phyloP scores from a whole-genome alignment of 441 rosid genomes.

The Aleurites moluccanus region DNA sequence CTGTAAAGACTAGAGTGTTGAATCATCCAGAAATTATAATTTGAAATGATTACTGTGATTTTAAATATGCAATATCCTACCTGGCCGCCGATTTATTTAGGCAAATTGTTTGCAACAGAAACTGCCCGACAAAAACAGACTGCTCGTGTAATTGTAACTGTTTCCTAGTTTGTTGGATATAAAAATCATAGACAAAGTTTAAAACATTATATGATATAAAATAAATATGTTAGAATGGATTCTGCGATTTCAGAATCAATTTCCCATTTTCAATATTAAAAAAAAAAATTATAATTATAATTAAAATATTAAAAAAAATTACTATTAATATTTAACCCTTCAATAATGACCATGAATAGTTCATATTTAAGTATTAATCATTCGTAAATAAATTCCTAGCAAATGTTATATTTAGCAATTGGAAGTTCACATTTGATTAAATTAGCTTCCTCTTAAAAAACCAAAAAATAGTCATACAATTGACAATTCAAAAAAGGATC shows the following conservation, averaged over 20 bases:
- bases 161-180: background rate
- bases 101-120: background rate
- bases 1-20: background rate
- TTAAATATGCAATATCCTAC: conserved; percentile 7
- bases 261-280: too few species aligned
- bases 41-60: background rate
- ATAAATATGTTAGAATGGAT: background rate
- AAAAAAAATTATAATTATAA: too few species aligned
- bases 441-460: background rate
- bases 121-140: background rate
- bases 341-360: too few species aligned
- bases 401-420: too few species aligned
- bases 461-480: background rate
- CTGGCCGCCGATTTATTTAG: conserved; percentile 11
- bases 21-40: background rate
- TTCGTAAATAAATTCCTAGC: too few species aligned
- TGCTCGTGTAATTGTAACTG: background rate
- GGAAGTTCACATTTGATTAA: too few species aligned
- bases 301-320: too few species aligned
- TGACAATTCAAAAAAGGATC: background rate
- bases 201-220: too few species aligned
- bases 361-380: too few species aligned
- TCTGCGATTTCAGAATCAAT: background rate
- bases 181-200: background rate
- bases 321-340: too few species aligned